Evolutionary conservation across 75 land plant genomes (phyloP).

Genomic region (Picea glauca): DNA sequence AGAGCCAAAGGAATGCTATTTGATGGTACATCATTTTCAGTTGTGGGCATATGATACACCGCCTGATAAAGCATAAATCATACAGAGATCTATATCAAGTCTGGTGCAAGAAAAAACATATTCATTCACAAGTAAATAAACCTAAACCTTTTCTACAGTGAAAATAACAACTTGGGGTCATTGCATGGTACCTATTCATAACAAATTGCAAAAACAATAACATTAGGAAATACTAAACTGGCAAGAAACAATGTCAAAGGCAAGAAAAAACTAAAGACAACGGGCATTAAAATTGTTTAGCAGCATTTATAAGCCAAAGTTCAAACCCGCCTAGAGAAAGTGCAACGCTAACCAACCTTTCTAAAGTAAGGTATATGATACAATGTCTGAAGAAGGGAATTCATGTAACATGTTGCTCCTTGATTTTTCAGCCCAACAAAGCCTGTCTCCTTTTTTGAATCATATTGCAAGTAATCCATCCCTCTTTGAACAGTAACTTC

Average conservation of each 20-base stretch:
- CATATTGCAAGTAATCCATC: conserved; percentile 81
- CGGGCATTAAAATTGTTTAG: too few relatives aligned
- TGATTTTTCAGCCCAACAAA: conserved; percentile 96
- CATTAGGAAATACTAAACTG: too few relatives aligned
- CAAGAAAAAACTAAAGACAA: too few relatives aligned
- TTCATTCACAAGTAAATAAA: not conserved
- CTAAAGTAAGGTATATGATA: conserved; percentile 95
- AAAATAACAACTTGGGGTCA: too few relatives aligned
- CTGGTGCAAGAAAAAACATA: too few relatives aligned
- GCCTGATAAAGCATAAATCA: conserved; percentile 3
- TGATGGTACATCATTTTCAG: conserved; percentile 51
- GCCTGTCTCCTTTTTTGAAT: conserved; percentile 94
- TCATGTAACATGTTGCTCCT: conserved; percentile 97
- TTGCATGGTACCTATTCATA: too few relatives aligned
- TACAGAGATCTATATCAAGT: too few relatives aligned
- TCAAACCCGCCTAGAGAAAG: not conserved
- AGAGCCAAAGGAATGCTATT: conserved; percentile 49
- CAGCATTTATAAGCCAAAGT: too few relatives aligned
- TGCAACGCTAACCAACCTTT: conserved; percentile 42
- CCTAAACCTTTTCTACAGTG: too few relatives aligned
- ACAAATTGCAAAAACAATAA: too few relatives aligned
- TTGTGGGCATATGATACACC: conserved; percentile 59
- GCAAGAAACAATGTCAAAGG: too few relatives aligned
- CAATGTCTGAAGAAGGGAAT: conserved; percentile 79
- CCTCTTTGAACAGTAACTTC: conserved; percentile 75